Evolutionary conservation across 2,329 filamentous ascomycete genomes (phyloP), one percentile per base, ranked within the genome.

Genomic region (Dryadomyces quercus-mongolicae): DNA sequence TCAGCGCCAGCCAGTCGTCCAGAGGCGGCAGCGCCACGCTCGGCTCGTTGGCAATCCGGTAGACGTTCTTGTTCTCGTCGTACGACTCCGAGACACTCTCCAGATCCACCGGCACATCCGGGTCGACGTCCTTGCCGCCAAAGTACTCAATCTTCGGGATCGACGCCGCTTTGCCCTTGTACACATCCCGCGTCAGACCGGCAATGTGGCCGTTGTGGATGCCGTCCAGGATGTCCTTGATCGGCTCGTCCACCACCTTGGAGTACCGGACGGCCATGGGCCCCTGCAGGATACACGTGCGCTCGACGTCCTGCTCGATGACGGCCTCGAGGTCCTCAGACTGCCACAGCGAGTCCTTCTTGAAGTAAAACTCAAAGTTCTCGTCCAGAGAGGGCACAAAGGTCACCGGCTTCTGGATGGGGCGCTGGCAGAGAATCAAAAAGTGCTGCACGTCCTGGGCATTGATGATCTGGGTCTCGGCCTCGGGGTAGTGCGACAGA

Each of bases 271-370:
- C 93, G 54, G 93, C 87, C 72, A 91, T 90, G 5, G 93, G 93
- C 18, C 93, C 94, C 68, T 98, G 93, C 42, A 98, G 76, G 66
- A 98, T 96, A 74, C 91, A 96, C 47, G 91, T 95, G 66, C 94
- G 83, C 59, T 89, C 91, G 56, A 98, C 93, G 66, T 98, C 94
- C 71, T 97, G 93, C 62, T 79, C 92, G 57, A 96, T 91, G 55
- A 98, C 91, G 53, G 93, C 93, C 64, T 94, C 92, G 12, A 98
- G 77, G 65, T 98, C 93, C 71, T 98, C 93, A 1, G 93, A 97
- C 72, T 98, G 93, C 93, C 93, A 98, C 8, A 98, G 80, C 1
- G 93, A 98, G 69, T 98, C 93, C 76, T 98, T 98, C 83, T 98
- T 98, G 85, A 98, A 98, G 76, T 89, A 98, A 73, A 94, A 95